Evolutionary conservation across 2,329 filamentous ascomycete genomes (phyloP).

Genomic region (Fusarium burgessii): DNA sequence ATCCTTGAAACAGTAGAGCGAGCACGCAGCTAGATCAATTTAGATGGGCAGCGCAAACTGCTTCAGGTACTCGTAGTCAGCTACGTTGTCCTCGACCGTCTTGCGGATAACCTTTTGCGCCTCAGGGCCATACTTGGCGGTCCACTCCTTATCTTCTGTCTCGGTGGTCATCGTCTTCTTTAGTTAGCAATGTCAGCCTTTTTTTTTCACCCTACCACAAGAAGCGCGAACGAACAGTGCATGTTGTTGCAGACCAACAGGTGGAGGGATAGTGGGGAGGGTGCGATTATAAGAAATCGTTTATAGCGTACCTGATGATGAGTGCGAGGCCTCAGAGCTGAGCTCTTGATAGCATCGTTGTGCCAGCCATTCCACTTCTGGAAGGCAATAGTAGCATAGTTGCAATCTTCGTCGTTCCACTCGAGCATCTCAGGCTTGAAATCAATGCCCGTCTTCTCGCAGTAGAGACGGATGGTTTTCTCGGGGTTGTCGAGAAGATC

Average conservation of each 20-base stretch:
- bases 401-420: conserved; percentile 83
- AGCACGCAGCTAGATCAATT: conserved; percentile 4
- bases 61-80: conserved; percentile 85
- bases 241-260: conserved; percentile 42
- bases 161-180: conserved; percentile 74
- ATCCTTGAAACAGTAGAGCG: conserved; percentile 12
- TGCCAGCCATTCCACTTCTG: conserved; percentile 99
- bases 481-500: conserved; percentile 90
- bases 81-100: conserved; percentile 77
- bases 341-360: conserved; percentile 90
- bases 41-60: conserved; percentile 62
- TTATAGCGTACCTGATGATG: conserved; percentile 67
- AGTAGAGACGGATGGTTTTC: conserved; percentile 81
- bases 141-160: conserved; percentile 78
- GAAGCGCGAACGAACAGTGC: conserved; percentile 35
- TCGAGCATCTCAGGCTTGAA: conserved; percentile 83
- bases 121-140: conserved; percentile 78
- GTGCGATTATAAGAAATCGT: conserved; percentile 30
- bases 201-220: conserved; percentile 36
- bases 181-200: conserved; percentile 43
- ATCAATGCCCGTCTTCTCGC: conserved; percentile 81
- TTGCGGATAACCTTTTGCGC: conserved; percentile 76
- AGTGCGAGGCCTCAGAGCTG: conserved; percentile 76
- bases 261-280: conserved; percentile 22
- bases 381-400: conserved; percentile 80